These are phyloP conservation scores for Botrytis porri DNA, from an alignment of 2,329 filamentous ascomycete species.

Conservation along the genomic window DNA sequence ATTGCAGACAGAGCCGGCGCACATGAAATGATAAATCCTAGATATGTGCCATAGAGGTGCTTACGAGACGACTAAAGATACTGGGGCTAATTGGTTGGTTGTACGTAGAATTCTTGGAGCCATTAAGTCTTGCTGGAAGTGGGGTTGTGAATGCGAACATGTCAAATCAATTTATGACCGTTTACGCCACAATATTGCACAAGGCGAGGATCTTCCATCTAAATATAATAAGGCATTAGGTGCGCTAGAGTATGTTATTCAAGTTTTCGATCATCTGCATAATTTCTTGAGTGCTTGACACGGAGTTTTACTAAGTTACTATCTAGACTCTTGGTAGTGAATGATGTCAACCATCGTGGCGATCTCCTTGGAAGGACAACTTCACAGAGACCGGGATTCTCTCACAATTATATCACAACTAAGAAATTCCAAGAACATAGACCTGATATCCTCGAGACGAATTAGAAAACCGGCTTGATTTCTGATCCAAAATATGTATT, in stretches of 20 bases:
- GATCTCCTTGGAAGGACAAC: neutral
- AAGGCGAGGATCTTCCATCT: neutral
- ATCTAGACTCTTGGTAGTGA: neutral
- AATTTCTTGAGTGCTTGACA: neutral
- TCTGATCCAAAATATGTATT: neutral
- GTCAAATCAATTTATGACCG: neutral
- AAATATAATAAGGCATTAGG: neutral
- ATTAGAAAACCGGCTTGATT: neutral
- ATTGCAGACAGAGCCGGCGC: slow-evolving; percentile 19
- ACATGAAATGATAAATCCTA: slow-evolving; percentile 7
- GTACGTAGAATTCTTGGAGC: neutral
- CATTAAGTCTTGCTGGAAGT: neutral
- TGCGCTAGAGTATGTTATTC: neutral
- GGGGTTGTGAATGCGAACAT: neutral
- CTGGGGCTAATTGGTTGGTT: neutral
- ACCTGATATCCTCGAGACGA: too few relatives aligned
- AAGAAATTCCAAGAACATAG: neutral
- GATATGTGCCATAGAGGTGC: neutral
- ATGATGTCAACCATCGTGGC: neutral
- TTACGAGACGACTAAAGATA: neutral
- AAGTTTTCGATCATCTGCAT: neutral
- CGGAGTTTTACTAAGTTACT: neutral
- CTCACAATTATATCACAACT: neutral
- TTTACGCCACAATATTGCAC: neutral
- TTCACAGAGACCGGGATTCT: slow-evolving; percentile 4